Evolutionary conservation across 495 filamentous ascomycete species (phyloP).

Genomic region (Lasiosphaeris hirsuta): DNA sequence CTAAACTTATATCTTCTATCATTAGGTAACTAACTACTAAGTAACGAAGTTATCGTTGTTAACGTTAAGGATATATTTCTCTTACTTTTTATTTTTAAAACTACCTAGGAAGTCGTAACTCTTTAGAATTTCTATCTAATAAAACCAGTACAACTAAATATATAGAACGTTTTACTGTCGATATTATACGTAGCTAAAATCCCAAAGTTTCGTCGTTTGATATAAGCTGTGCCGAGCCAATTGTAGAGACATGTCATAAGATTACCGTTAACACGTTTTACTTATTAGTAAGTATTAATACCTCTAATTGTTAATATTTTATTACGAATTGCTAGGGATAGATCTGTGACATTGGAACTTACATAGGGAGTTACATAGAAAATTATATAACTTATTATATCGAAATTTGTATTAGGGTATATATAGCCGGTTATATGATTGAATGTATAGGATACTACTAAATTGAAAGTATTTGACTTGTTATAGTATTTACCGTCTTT

Average conservation of each 20-base stretch:
- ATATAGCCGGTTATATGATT: too few relatives aligned
- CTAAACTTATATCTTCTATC: slow-evolving; percentile 75
- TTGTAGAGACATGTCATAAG: slow-evolving; percentile 62
- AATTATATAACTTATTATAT: too few relatives aligned
- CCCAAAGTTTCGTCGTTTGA: slow-evolving; percentile 83
- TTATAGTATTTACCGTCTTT: too few relatives aligned
- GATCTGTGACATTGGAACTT: too few relatives aligned
- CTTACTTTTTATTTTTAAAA: slow-evolving; percentile 70
- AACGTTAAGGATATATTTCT: slow-evolving; percentile 69
- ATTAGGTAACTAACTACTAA: slow-evolving; percentile 70
- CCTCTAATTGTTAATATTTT: too few relatives aligned
- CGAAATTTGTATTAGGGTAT: too few relatives aligned
- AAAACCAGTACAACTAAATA: slow-evolving; percentile 82
- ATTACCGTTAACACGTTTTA: slow-evolving; percentile 62
- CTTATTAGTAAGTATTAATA: slow-evolving; percentile 77
- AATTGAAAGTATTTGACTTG: too few relatives aligned
- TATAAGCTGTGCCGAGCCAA: slow-evolving; percentile 79
- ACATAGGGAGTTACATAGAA: too few relatives aligned
- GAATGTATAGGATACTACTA: too few relatives aligned
- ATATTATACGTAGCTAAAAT: slow-evolving; percentile 81
- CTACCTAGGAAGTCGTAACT: slow-evolving; percentile 67
- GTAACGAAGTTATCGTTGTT: slow-evolving; percentile 87
- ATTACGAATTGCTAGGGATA: too few relatives aligned
- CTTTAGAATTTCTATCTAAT: slow-evolving; percentile 74
- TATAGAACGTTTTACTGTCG: slow-evolving; percentile 81